Evolutionary conservation across 2,329 filamentous ascomycete species (phyloP).

Genomic region (Diaporthe sp.): DNA sequence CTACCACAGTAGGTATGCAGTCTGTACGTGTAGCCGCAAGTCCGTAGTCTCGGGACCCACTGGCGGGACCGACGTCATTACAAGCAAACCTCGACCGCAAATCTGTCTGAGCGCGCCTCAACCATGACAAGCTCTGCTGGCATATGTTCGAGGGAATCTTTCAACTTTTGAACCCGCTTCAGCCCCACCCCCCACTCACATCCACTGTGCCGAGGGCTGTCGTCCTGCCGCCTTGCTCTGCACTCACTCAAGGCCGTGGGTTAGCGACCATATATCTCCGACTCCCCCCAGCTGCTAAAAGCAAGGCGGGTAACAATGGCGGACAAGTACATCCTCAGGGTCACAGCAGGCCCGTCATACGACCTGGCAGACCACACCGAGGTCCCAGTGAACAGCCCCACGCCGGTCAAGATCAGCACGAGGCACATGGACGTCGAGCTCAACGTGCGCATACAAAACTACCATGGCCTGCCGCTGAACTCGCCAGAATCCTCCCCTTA

Average conservation of each 20-base stretch:
- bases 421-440: constrained; percentile 75
- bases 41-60: background rate
- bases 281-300: background rate
- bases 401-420: constrained; percentile 73
- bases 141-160: background rate
- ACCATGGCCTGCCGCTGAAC: constrained; percentile 76
- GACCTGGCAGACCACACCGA: constrained; percentile 77
- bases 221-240: background rate
- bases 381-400: constrained; percentile 80
- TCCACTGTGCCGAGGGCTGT: background rate
- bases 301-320: constrained; percentile 58
- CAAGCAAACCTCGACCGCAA: constrained; percentile 1
- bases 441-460: constrained; percentile 78
- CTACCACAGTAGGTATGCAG: background rate
- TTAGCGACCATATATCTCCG: background rate
- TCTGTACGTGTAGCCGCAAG: background rate
- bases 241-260: background rate
- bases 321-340: constrained; percentile 81
- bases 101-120: background rate
- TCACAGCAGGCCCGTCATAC: constrained; percentile 86
- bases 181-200: background rate
- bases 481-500: constrained; percentile 81
- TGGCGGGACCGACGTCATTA: constrained; percentile 9
- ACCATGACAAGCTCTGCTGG: background rate
- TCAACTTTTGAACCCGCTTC: background rate